Percentiles rank a stretch among this genome's conserved stretches.
Conservation (phyloP, 805 yeast species). For the Candida ponderosae region DNA sequence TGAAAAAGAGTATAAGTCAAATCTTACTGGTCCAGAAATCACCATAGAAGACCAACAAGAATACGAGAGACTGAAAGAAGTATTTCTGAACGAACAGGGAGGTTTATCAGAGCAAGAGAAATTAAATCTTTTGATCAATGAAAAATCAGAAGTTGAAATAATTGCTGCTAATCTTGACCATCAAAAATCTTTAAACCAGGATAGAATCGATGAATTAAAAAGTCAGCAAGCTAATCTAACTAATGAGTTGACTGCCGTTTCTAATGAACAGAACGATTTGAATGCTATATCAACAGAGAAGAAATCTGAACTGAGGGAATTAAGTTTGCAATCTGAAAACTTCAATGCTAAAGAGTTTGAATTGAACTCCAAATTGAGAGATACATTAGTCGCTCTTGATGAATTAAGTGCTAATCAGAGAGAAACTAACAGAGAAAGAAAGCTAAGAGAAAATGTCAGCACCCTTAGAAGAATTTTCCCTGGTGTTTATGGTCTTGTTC, state of each 20-base stretch:
- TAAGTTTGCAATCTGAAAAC: slow-evolving; percentile 31
- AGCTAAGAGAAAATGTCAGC: slow-evolving; percentile 64
- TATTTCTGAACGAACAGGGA: slow-evolving; percentile 48
- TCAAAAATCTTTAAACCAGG: slow-evolving; percentile 26
- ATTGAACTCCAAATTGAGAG: slow-evolving; percentile 56
- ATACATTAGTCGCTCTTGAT: slow-evolving; percentile 50
- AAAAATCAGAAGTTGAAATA: slow-evolving; percentile 33
- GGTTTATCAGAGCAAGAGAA: slow-evolving; percentile 48
- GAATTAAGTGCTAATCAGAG: slow-evolving; percentile 71
- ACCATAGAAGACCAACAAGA: slow-evolving; percentile 44
- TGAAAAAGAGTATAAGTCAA: slow-evolving; percentile 25
- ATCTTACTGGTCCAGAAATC: slow-evolving; percentile 28
- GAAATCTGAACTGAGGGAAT: slow-evolving; percentile 29
- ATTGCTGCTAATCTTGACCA: slow-evolving; percentile 29
- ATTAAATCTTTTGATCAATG: slow-evolving; percentile 31
- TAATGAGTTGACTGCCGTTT: slow-evolving; percentile 12
- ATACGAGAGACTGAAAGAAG: slow-evolving; percentile 50
- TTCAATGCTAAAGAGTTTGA: slow-evolving; percentile 43
- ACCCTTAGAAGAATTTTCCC: slow-evolving; percentile 69
- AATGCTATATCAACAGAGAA: slow-evolving; percentile 31
- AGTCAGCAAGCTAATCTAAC: slow-evolving; percentile 23
- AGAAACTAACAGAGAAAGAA: slow-evolving; percentile 64
- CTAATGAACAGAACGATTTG: slow-evolving; percentile 19
- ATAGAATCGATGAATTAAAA: slow-evolving; percentile 27
- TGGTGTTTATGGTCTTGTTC: slow-evolving; percentile 75